Evolutionary conservation across 2,329 filamentous ascomycete genomes (phyloP), one percentile per base, ranked within the genome.

Genomic region (Pezicula carpinea): DNA sequence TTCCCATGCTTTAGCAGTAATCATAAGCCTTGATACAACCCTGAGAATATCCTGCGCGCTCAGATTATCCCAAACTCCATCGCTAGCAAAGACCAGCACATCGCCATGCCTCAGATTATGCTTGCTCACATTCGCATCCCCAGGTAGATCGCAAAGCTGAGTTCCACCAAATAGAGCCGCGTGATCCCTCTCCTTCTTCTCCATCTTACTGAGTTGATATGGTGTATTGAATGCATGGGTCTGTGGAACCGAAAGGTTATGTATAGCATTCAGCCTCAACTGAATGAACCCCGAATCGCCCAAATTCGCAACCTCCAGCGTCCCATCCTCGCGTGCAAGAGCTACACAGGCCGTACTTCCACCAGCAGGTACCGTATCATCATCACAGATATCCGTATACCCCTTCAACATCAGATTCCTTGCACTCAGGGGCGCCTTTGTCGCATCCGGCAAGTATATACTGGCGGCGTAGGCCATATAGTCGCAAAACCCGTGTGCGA

Each of bases 171-270:
- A 97, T 22, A 89, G 80, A 11, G 83, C 81, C 59, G 90, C 85
- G 59, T 93, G 87, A 18, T 82, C 80, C 47, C 89, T 78, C 68
- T 96, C 84, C 57, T 79, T 81, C 3, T 85, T 80, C 1, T 93
- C 92, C 6, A 96, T 84, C 44, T 96, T 83, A 45, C 89, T 92
- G 34, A 99, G 79, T 66, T 99, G 93, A 63, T 88, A 99, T 0
- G 93, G 93, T 0, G 93, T 97, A 68, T 99, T 99, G 77, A 99
- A 99, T 36, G 85, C 90, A 66, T 99, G 93, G 1, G 90, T 96
- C 68, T 99, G 93, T 19, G 89, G 86, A 40, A 83, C 79, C 2
- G 90, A 95, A 62, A 83, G 85, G 47, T 85, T 80, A 65, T 93
- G 85, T 26, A 99, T 87, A 13, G 87, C 89, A 56, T 92, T 95